A percentile compares a stretch with the other conserved stretches of the same genome.
Evolutionary conservation across 129 eudicot species (phyloP).

Genomic region (Dittrichia graveolens): DNA sequence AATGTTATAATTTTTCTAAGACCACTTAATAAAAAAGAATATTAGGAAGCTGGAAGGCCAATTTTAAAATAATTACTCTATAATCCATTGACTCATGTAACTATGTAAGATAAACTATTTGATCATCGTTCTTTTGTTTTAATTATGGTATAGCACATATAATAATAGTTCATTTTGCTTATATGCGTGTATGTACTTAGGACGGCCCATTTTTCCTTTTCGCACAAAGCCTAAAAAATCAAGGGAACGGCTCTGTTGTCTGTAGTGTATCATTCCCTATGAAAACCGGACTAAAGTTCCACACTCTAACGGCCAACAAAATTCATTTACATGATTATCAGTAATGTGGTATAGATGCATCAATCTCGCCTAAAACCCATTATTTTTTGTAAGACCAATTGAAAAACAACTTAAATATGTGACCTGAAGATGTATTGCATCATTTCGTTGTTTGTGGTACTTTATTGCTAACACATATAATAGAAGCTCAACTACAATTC

Average conservation of each 20-base stretch:
- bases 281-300: constrained; percentile 15
- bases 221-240: too few relatives aligned
- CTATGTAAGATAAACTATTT: too few relatives aligned
- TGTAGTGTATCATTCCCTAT: not conserved
- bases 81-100: too few relatives aligned
- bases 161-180: too few relatives aligned
- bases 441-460: not conserved
- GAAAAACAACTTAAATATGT: not conserved
- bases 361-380: constrained; percentile 1
- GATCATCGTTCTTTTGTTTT: too few relatives aligned
- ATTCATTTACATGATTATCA: constrained; percentile 5
- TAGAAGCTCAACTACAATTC: constrained; percentile 1
- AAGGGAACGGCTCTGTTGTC: not conserved
- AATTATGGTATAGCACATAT: too few relatives aligned
- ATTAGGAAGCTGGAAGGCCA: too few relatives aligned
- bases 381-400: constrained; percentile 8
- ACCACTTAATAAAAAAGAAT: too few relatives aligned
- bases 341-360: not conserved
- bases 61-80: too few relatives aligned
- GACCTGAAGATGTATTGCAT: constrained; percentile 3
- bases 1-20: too few relatives aligned
- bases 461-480: constrained; percentile 9
- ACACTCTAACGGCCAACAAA: constrained; percentile 16
- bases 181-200: too few relatives aligned
- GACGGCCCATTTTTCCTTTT: too few relatives aligned